phyloP scores from a whole-genome alignment of 1,284 basidiomycete species.

The Pascua guehoae region DNA sequence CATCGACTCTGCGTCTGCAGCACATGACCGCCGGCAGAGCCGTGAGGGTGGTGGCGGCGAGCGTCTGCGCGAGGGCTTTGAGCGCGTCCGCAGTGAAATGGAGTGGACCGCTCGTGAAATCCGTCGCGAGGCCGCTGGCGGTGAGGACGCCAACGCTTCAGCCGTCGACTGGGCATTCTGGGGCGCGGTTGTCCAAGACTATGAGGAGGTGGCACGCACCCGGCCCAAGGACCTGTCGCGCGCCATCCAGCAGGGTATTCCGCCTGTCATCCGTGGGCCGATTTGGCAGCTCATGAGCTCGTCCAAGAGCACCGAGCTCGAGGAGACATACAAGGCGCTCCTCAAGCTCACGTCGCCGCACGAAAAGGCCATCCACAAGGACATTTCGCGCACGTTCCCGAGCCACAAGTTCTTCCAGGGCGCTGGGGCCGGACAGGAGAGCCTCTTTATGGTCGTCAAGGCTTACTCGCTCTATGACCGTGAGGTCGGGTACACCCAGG shows the following conservation, averaged over 20 bases:
- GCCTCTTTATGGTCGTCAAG: slow-evolving; percentile 94
- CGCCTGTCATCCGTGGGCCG: slow-evolving; percentile 72
- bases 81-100: slow-evolving; percentile 45
- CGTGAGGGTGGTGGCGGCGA: slow-evolving; percentile 35
- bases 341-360: slow-evolving; percentile 80
- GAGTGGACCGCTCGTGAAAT: slow-evolving; percentile 46
- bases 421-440: slow-evolving; percentile 90
- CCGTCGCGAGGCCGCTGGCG: slow-evolving; percentile 54
- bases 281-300: slow-evolving; percentile 99
- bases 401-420: slow-evolving; percentile 88
- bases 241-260: slow-evolving; percentile 91
- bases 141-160: not conserved
- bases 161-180: slow-evolving; percentile 73
- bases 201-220: slow-evolving; percentile 74
- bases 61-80: slow-evolving; percentile 40
- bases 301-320: slow-evolving; percentile 83
- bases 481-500: slow-evolving; percentile 96
- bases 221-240: slow-evolving; percentile 73
- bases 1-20: slow-evolving; percentile 32
- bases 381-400: slow-evolving; percentile 94
- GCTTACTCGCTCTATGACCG: slow-evolving; percentile 95
- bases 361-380: slow-evolving; percentile 89
- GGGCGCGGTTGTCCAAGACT: slow-evolving; percentile 91
- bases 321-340: slow-evolving; percentile 76
- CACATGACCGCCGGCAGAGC: slow-evolving; percentile 37